These are phyloP conservation scores for Diutina mesorugosa DNA, from an alignment of 1,139 yeast genomes.

Conservation along the genomic window DNA sequence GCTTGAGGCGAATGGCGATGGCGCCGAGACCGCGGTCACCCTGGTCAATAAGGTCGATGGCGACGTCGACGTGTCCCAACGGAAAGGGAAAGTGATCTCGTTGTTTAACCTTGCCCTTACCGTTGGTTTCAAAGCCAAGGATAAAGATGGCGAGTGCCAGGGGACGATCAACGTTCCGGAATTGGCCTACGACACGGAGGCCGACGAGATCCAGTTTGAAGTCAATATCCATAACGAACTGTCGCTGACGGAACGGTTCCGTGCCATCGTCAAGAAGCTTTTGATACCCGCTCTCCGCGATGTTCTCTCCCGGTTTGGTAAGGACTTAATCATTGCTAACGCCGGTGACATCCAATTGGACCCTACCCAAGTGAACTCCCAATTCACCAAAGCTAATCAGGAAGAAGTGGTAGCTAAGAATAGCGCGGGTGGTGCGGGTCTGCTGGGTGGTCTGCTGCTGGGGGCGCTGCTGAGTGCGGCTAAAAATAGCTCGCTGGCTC, in stretches of 20 bases:
- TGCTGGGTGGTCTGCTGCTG: not conserved
- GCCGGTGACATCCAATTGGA: conserved; percentile 78
- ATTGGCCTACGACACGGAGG: conserved; percentile 85
- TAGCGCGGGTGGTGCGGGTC: not conserved
- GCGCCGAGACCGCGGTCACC: conserved; percentile 25
- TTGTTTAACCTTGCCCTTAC: conserved; percentile 70
- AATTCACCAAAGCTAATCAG: conserved; percentile 56
- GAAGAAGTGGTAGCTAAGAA: conserved; percentile 1
- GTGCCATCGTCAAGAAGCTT: conserved; percentile 39
- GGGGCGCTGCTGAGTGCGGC: conserved; percentile 8
- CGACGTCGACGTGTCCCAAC: conserved; percentile 91
- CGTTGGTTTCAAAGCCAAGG: conserved; percentile 39
- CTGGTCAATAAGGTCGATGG: conserved; percentile 71
- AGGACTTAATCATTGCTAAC: conserved; percentile 60
- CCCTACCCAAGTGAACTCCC: conserved; percentile 53
- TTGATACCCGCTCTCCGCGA: conserved; percentile 61
- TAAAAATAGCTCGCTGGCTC: too few relatives aligned
- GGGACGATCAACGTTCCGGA: conserved; percentile 85
- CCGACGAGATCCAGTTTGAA: conserved; percentile 75
- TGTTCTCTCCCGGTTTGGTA: conserved; percentile 53
- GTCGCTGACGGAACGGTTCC: conserved; percentile 37
- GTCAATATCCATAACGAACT: conserved; percentile 54
- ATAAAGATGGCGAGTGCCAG: conserved; percentile 16
- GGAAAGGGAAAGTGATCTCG: conserved; percentile 93
- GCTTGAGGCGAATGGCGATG: conserved; percentile 19